Conservation (phyloP, 208 protist genomes). For the Tetramitus jugosus region DNA sequence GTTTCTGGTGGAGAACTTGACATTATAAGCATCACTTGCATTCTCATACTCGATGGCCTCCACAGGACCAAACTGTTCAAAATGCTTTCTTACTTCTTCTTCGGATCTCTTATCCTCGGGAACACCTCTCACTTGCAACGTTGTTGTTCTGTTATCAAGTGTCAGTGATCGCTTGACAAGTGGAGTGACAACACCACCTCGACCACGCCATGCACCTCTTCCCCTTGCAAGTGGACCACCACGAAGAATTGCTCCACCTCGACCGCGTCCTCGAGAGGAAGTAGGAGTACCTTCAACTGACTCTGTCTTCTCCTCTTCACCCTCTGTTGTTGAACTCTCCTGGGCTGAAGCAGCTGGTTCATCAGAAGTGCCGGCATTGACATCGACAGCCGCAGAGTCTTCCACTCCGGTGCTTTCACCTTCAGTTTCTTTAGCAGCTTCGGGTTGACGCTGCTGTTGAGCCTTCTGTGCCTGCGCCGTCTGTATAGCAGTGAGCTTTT, state of each 20-base stretch:
- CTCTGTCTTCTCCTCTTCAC: no score
- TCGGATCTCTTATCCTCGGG: background rate
- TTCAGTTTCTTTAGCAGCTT: background rate
- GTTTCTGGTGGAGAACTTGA: background rate
- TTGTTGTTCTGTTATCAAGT: background rate
- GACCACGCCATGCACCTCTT: background rate
- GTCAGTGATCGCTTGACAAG: background rate
- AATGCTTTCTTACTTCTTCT: background rate
- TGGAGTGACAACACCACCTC: background rate
- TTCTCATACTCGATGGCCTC: background rate
- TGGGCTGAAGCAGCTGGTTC: no score
- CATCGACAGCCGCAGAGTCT: background rate
- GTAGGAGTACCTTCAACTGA: background rate
- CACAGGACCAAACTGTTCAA: background rate
- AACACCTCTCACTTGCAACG: background rate
- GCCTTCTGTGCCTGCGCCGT: background rate
- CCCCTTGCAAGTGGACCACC: background rate
- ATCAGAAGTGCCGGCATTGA: no score
- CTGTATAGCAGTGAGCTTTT: no score
- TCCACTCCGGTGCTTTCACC: background rate
- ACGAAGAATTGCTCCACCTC: background rate
- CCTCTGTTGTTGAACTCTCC: background rate
- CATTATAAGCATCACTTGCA: background rate
- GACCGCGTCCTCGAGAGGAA: background rate
- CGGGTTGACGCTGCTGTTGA: background rate